Percentiles rank a stretch among this genome's conserved stretches.
These are phyloP conservation scores for Dalbergia cultrata DNA, from an alignment of 306 rosid species.

Conservation along the genomic window DNA sequence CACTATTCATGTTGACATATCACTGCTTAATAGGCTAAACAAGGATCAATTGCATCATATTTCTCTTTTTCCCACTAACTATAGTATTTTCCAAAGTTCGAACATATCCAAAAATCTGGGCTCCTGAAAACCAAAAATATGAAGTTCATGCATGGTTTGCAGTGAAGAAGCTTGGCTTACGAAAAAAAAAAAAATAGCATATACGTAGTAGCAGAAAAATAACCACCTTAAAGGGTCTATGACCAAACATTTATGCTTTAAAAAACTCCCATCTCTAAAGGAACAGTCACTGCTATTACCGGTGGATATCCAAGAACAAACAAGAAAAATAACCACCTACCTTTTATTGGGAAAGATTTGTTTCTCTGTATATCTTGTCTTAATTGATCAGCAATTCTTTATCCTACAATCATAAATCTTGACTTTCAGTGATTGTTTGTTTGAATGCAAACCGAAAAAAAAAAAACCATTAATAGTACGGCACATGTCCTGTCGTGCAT, in stretches of 20 bases:
- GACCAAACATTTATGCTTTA: too few relatives aligned
- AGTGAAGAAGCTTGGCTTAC: not conserved
- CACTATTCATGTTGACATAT: not conserved
- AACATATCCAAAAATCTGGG: not conserved
- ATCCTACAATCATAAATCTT: not conserved
- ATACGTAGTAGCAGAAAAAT: not conserved
- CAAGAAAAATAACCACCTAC: not conserved
- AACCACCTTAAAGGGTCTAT: not conserved
- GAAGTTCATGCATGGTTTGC: not conserved
- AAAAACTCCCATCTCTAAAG: too few relatives aligned
- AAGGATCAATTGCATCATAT: not conserved
- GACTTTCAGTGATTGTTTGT: not conserved
- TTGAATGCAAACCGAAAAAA: slow-evolving; percentile 3
- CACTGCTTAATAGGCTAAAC: not conserved
- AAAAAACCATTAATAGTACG: too few relatives aligned
- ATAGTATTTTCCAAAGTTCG: not conserved
- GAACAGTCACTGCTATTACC: too few relatives aligned
- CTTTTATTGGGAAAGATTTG: not conserved
- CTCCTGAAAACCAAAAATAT: not conserved
- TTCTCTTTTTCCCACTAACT: not conserved
- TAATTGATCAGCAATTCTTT: not conserved
- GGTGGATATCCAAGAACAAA: too few relatives aligned
- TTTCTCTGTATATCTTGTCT: slow-evolving; percentile 1
- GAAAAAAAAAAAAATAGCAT: not conserved
- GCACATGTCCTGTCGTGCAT: too few relatives aligned